A percentile compares a stretch with the other conserved stretches of the same genome.
These are phyloP conservation scores for Oldenlandia corymbosa DNA, from an alignment of 257 asterid genomes.

Conservation along the genomic window DNA sequence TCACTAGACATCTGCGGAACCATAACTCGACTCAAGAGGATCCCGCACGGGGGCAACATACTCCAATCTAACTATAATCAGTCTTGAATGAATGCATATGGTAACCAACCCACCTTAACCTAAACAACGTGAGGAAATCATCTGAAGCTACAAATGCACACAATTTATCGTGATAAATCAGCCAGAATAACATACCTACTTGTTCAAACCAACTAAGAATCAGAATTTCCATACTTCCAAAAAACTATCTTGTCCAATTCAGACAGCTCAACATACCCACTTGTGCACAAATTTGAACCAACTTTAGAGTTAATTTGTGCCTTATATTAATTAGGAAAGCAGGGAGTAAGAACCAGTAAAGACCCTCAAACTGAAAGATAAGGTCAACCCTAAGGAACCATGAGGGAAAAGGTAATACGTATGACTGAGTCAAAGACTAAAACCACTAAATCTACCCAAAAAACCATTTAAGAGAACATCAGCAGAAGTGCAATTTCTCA, in stretches of 20 bases:
- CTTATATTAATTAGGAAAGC: no score
- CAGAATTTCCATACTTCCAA: no score
- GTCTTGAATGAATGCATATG: background rate
- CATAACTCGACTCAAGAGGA: no score
- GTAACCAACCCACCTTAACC: background rate
- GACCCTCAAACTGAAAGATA: background rate
- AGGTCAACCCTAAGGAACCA: slow-evolving; percentile 2
- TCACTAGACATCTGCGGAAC: no score
- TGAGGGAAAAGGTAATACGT: background rate
- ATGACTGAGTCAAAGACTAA: background rate
- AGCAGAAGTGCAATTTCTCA: background rate
- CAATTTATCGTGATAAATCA: no score
- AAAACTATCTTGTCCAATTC: no score
- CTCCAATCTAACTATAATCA: background rate
- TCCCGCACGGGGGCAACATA: no score
- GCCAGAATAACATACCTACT: background rate
- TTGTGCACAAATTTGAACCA: no score
- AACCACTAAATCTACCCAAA: background rate
- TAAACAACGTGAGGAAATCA: background rate
- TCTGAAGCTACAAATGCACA: background rate
- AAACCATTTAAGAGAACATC: background rate
- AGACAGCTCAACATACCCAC: no score
- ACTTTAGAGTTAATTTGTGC: no score
- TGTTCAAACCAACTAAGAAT: no score
- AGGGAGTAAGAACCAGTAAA: background rate